Base-by-base conservation (phyloP, 2,329 filamentous ascomycete species). In the Phialophora verrucosa region DNA sequence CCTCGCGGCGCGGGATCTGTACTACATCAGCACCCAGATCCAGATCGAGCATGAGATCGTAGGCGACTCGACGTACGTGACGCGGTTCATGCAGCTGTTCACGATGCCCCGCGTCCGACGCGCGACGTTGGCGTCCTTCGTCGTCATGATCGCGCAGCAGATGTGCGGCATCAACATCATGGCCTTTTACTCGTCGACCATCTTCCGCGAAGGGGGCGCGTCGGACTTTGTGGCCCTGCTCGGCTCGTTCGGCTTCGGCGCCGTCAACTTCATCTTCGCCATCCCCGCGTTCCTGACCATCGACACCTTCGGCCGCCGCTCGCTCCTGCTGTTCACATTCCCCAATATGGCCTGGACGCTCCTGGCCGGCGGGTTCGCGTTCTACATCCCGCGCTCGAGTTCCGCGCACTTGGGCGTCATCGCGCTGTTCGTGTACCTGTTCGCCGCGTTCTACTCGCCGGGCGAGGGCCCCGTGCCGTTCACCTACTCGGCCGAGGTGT, bases 181-280 rank as follows among this genome's bases (percentile, higher is more conserved):
- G 65, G 78, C 82, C 2, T 85, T 84, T 64, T 85, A 85, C 70
- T 81, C 78, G 2, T 80, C 80, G 0, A 83, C 81, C 0, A 83
- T 85, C 59, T 85, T 85, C 69, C 73, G 75, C 3, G 72, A 83
- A 31, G 83, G 80, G 1, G 82, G 82, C 1, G 79, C 80, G n/a
- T 77, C 76, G 3, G 63, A 75, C 17, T 76, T 75, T 20, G 71
- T 78, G 51, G 71, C 81, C 5, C 75, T 88, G n/a, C 76, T 87
- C 20, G 85, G 83, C 0, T 86, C 85, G 0, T 84, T 83, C 71
- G 86, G 86, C 0, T 88, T 87, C 66, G 87, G 87, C 2, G 75
- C 87, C 0, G 79, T 87, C 62, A 87, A 84, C 69, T 87, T 87
- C 69, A 53, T 87, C 56, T 87, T 87, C 69, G 85, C 85, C 0